These are phyloP conservation scores for Saccharum officinarum DNA, from an alignment of 176 grass and related monocot genomes.

Conservation along the genomic window DNA sequence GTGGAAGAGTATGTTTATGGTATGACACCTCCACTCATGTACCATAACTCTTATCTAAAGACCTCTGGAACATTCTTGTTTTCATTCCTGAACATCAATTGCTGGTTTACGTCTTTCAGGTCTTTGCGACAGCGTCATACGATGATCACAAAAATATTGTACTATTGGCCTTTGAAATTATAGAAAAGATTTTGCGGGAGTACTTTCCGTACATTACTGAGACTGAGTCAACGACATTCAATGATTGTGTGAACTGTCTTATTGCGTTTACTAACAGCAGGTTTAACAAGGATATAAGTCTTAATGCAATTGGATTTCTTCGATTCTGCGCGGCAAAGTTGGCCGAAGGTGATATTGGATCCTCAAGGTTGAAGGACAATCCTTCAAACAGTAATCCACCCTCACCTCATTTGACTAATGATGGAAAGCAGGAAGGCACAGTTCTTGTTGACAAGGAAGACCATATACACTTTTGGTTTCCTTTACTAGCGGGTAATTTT, in stretches of 20 bases:
- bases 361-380: slow-evolving; percentile 74
- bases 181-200: slow-evolving; percentile 97
- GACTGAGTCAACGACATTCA: slow-evolving; percentile 91
- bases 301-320: slow-evolving; percentile 99
- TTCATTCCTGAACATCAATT: slow-evolving; percentile 13
- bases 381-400: slow-evolving; percentile 50
- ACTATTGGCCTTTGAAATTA: slow-evolving; percentile 94
- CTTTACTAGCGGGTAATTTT: slow-evolving; percentile 90
- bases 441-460: slow-evolving; percentile 84
- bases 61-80: slow-evolving; percentile 34
- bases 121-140: slow-evolving; percentile 98
- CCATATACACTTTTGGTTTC: slow-evolving; percentile 98
- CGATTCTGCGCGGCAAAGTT: slow-evolving; percentile 97
- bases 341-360: slow-evolving; percentile 94
- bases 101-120: slow-evolving; percentile 60
- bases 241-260: slow-evolving; percentile 97
- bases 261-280: slow-evolving; percentile 98
- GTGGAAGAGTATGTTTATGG: slow-evolving; percentile 99
- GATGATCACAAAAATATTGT: slow-evolving; percentile 99
- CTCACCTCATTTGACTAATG: slow-evolving; percentile 59
- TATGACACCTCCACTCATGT: slow-evolving; percentile 41
- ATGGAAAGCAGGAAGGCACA: slow-evolving; percentile 75
- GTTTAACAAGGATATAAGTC: slow-evolving; percentile 98
- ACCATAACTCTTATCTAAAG: slow-evolving; percentile 21
- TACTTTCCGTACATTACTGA: slow-evolving; percentile 98